Base-by-base conservation (phyloP, 108 stramenopile species). In the Cyclotella choctawhatcheeana region DNA sequence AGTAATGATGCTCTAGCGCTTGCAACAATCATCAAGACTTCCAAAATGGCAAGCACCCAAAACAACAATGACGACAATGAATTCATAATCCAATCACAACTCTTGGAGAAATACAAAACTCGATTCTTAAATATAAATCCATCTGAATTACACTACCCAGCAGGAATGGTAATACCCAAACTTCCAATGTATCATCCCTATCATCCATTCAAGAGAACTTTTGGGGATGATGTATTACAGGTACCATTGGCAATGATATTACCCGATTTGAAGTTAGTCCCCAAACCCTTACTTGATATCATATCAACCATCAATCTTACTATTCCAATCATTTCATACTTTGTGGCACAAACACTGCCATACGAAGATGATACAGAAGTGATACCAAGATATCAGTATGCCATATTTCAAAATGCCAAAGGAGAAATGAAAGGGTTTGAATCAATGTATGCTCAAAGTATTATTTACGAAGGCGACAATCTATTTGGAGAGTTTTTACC, bases 141-240 rank as follows among this genome's bases (percentile, higher is more conserved):
- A 24, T 71, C 69, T 33, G 69, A 71, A 51, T 50, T 71, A 21
- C 47, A 71, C 34, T 60, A 60, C 18, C 47, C 58, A 17, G 35
- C 71, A 0, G 71, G 71, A 25, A 63, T 63, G 71, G 40, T 72
- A 8, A 26, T 63, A 5, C 71, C 71, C 17, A 63, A 62, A 44
- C 48, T 72, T 25, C 71, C 71, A 27, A 62, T 72, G 34, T 72
- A 63, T 53, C 60, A 62, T 40, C 71, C 61, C 3, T 72, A 72
- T 34, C 35, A 72, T 63, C 71, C 61, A 54, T 72, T 72, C 59
- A 63, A 59, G n/a, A 63, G 5, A 21, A 50, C 22, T 24, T 2
- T 37, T 14, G 55, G 52, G 18, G 67, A 58, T 32, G 50, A 63
- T 55, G 13, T n/a, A 17, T 62, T 72, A 17, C 61, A 72, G 61